Evolutionary conservation across 2,329 filamentous ascomycete species (phyloP), one percentile per base, ranked within the genome.

Genomic region (Sphaerulina populicola): DNA sequence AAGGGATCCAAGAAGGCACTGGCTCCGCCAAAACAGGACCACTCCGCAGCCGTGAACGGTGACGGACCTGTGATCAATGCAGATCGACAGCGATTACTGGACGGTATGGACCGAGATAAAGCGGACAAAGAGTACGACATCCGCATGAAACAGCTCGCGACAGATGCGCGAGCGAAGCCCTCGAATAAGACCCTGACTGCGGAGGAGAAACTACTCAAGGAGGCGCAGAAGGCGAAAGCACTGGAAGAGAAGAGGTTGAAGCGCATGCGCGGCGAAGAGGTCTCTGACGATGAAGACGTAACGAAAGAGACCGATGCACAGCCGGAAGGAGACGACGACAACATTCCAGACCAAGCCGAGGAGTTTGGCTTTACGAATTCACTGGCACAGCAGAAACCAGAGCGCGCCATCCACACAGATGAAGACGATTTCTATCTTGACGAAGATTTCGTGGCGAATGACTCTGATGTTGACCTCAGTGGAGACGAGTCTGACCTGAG

Each of bases 361-460:
- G 74, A 75, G 44, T 84, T 83, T 62, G 81, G 81, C 1, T 69
- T 84, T n/a, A 81, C 79, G 6, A 77, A 77, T 3, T 74, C 77
- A 9, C 77, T 84, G 52, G 52, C 56, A 2, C 60, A 60, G 61
- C 39, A 45, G 21, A 52, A 55, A 44, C 63, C 49, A 59, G 69
- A 59, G 52, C 71, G 74, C 21, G 62, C 89, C 14, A 86, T 82
- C 5, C 83, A 94, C 31, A 89, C 95, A 58, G 91, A 96, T 60
- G 91, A 97, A 65, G 91, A 97, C 61, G 88, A 96, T 61, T 97
- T 97, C 62, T 67, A 91, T 23, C 82, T 96, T 55, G 91, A 97
- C 53, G 87, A 93, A 56, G 85, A 94, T 63, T 76, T 97, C 12
- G 78, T 96, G 31, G 89, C 89, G 10, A 90, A 83, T 59, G 86